Base-by-base conservation (phyloP, 768 basidiomycete genomes). In the Tylopilus felleus region DNA sequence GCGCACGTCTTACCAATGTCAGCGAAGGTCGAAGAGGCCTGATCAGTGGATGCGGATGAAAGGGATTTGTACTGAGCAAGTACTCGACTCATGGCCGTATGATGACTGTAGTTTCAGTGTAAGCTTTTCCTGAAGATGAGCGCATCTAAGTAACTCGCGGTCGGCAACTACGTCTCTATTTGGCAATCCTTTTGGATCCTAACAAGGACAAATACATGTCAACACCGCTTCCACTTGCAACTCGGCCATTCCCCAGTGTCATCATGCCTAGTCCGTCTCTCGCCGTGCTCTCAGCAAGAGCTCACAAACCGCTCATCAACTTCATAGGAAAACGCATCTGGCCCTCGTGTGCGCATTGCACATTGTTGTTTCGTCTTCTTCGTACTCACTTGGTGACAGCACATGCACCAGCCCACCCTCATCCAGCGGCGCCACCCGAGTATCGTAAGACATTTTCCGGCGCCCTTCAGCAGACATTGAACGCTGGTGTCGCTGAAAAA, bases 391-490 rank as follows among this genome's bases (percentile, higher is more conserved):
- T 14, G 73, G 70, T 2, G n/a, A 60, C 70, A 65, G 77, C 75
- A 33, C 57, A 63, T 10, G 62, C 72, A 51, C 73, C 77, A 1
- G 65, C 71, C 28, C 80, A 79, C 56, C 73, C 83, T 13, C 86
- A 90, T 65, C 88, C 86, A 4, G 78, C 80, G 49, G 85, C 86
- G 16, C 85, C 87, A n/a, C 68, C 75, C 55, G 84, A 86, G 60
- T 72, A 81, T 53, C 78, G 77, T 60, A 74, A 77, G 41, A 68
- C 67, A 4, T 84, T 83, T 64, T 63, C 75, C 7, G 74, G 73
- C n/a, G 75, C 77, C 51, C 53, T 75, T 13, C 72, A 70, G 41
- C 77, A 70, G 56, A 47, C 48, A 59, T 69, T 45, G 62, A 70
- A 43, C 36, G 19, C 22, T 14, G 39, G 51, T 21, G 4, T 48